Evolutionary conservation across 1,139 yeast species (phyloP).

Genomic region (Saccharomycopsis hybrid): DNA sequence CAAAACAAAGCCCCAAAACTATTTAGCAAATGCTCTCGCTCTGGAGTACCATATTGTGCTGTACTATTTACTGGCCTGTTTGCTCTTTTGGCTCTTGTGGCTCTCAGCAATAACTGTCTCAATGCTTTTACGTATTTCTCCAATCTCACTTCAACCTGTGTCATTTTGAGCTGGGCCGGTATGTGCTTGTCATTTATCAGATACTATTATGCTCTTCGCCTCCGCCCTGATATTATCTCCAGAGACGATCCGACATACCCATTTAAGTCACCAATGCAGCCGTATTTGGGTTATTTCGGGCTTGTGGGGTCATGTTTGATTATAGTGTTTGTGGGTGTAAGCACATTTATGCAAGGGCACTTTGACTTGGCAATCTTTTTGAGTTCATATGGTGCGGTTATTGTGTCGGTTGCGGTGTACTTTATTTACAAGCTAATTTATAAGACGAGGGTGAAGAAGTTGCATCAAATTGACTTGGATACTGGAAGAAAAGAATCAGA

Average conservation of each 20-base stretch:
- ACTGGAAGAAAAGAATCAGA: constrained; percentile 75
- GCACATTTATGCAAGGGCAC: constrained; percentile 44
- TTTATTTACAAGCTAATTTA: constrained; percentile 47
- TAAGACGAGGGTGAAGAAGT: constrained; percentile 45
- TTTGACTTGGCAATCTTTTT: constrained; percentile 65
- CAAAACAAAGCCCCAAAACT: constrained; percentile 62
- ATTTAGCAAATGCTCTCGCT: constrained; percentile 52
- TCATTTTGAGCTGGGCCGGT: constrained; percentile 74
- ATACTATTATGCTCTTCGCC: constrained; percentile 60
- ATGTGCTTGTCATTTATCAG: constrained; percentile 70
- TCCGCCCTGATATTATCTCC: constrained; percentile 59
- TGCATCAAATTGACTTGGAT: constrained; percentile 68
- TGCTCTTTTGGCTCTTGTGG: constrained; percentile 54
- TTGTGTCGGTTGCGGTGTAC: constrained; percentile 50
- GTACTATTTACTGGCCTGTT: constrained; percentile 57
- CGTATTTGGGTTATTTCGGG: constrained; percentile 66
- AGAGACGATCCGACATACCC: constrained; percentile 68
- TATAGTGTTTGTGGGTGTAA: constrained; percentile 63
- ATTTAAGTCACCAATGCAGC: constrained; percentile 71
- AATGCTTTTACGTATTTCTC: constrained; percentile 62
- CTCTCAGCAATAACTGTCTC: constrained; percentile 53
- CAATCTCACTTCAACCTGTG: constrained; percentile 61
- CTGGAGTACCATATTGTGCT: constrained; percentile 70
- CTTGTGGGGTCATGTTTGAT: constrained; percentile 48
- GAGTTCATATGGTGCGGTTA: constrained; percentile 59